These are phyloP conservation scores for Talaromyces nanjingensis DNA, from an alignment of 495 filamentous ascomycete genomes.

Conservation along the genomic window DNA sequence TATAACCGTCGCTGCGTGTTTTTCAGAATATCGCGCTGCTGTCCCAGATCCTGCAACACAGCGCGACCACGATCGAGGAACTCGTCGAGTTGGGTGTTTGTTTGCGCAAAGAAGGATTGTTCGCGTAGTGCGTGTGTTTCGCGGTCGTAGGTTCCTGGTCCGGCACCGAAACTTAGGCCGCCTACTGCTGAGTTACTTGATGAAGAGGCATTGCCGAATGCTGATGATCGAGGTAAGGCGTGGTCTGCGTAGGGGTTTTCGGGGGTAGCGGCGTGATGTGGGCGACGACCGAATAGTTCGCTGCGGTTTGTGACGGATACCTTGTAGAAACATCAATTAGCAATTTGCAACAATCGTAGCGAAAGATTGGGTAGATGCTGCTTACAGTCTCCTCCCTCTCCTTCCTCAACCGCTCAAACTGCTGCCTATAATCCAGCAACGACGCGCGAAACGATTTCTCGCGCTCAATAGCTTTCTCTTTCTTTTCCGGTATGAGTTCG, in stretches of 20 bases:
- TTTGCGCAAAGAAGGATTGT: slow-evolving; percentile 73
- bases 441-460: slow-evolving; percentile 81
- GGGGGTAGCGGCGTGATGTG: slow-evolving; percentile 78
- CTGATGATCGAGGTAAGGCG: slow-evolving; percentile 31
- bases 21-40: slow-evolving; percentile 93
- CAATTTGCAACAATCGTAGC: not conserved
- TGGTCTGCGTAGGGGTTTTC: slow-evolving; percentile 88
- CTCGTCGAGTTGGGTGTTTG: slow-evolving; percentile 80
- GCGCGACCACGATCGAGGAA: slow-evolving; percentile 87
- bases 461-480: slow-evolving; percentile 82
- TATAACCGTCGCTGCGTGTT: slow-evolving; percentile 86
- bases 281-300: slow-evolving; percentile 86
- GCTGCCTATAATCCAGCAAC: slow-evolving; percentile 66
- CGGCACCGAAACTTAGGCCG: slow-evolving; percentile 46
- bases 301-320: slow-evolving; percentile 64
- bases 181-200: slow-evolving; percentile 27
- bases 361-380: no score
- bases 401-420: slow-evolving; percentile 69
- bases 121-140: slow-evolving; percentile 86
- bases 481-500: slow-evolving; percentile 79
- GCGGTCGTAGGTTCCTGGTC: slow-evolving; percentile 53
- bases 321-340: slow-evolving; percentile 22
- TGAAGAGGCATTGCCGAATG: slow-evolving; percentile 28
- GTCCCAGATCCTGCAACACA: slow-evolving; percentile 78
- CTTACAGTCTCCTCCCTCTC: slow-evolving; percentile 65